phyloP scores from a whole-genome alignment of 495 filamentous ascomycete species.

The Talaromyces ruber region DNA sequence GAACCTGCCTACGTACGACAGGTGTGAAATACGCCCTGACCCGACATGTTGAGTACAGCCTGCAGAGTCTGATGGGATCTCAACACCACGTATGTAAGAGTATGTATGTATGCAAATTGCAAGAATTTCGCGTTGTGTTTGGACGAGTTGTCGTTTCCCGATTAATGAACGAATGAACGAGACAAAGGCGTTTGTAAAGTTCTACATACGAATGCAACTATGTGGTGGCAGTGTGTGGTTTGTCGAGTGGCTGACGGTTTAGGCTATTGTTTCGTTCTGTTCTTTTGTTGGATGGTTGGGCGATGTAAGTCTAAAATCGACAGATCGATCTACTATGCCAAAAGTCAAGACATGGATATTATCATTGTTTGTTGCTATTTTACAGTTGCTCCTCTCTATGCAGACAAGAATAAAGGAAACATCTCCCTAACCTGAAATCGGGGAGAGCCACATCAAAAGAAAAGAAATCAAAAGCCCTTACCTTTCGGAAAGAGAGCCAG shows the following conservation, averaged over 20 bases:
- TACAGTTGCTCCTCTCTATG: conserved; percentile 6
- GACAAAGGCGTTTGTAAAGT: background rate
- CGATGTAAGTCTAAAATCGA: background rate
- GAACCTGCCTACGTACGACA: background rate
- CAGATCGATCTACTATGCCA: background rate
- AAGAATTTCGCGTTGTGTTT: background rate
- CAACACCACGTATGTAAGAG: background rate
- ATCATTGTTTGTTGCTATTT: conserved; percentile 3
- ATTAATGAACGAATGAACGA: background rate
- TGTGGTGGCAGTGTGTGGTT: background rate
- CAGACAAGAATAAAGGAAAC: conserved; percentile 3
- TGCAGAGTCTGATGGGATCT: background rate
- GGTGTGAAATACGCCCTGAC: background rate
- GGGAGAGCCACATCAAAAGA: background rate
- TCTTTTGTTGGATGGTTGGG: background rate
- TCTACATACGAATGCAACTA: background rate
- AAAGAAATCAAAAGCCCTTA: background rate
- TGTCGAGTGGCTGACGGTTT: background rate
- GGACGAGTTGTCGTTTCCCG: background rate
- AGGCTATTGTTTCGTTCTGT: background rate
- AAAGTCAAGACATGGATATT: background rate
- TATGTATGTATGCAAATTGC: background rate
- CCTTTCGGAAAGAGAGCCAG: background rate
- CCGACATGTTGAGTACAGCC: background rate
- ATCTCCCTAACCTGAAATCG: background rate